phyloP scores from a whole-genome alignment of 2,329 filamentous ascomycete species.

The Ramularia endophylla region DNA sequence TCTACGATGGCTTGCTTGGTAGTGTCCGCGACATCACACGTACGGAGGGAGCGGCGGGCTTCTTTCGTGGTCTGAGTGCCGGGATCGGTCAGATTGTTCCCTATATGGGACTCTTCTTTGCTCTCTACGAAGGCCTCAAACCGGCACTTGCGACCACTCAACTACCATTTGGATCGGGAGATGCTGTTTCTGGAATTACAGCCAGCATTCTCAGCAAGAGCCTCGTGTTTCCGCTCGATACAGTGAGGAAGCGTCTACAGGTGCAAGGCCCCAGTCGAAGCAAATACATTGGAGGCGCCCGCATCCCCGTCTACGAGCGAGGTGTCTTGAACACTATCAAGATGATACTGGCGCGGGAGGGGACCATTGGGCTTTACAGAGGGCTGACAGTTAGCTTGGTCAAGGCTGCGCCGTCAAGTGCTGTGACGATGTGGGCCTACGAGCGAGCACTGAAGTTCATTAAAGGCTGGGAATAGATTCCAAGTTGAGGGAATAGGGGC shows the following conservation, averaged over 20 bases:
- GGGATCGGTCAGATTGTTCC: constrained; percentile 84
- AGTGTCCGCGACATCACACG: constrained; percentile 67
- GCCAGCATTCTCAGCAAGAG: constrained; percentile 83
- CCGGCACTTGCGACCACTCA: constrained; percentile 42
- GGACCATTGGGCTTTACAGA: constrained; percentile 74
- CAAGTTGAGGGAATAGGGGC: constrained; percentile 14
- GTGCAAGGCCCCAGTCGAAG: constrained; percentile 83
- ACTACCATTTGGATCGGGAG: constrained; percentile 62
- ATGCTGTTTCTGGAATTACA: constrained; percentile 74
- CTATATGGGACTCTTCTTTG: constrained; percentile 96
- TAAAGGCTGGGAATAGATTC: constrained; percentile 12
- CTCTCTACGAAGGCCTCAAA: constrained; percentile 71
- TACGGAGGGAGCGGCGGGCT: constrained; percentile 70
- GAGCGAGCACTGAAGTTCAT: constrained; percentile 59
- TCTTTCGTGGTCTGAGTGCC: constrained; percentile 81
- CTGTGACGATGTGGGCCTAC: constrained; percentile 93
- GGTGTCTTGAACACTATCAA: constrained; percentile 61
- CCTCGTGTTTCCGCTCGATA: constrained; percentile 83
- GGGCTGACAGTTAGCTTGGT: constrained; percentile 82
- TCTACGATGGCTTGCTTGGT: constrained; percentile 67
- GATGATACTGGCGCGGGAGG: constrained; percentile 66
- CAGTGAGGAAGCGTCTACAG: constrained; percentile 87
- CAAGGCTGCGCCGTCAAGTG: constrained; percentile 90
- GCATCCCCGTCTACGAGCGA: constrained; percentile 73
- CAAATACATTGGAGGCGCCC: constrained; percentile 63